These are phyloP conservation scores for Dorcoceras hygrometricum DNA, from an alignment of 257 asterid species.

Conservation along the genomic window DNA sequence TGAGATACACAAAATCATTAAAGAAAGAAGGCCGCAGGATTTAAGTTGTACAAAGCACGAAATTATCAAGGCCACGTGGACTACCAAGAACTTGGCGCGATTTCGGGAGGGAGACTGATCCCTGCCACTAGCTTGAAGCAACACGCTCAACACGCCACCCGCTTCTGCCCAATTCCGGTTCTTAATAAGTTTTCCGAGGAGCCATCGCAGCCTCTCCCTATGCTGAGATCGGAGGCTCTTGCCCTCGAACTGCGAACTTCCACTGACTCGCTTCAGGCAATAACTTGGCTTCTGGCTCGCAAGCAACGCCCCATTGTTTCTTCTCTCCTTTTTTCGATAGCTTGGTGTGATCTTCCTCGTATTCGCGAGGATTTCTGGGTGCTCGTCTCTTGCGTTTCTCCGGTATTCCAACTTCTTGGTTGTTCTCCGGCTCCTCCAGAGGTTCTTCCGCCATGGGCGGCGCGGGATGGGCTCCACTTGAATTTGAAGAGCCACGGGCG, in stretches of 20 bases:
- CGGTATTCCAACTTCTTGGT: conserved; percentile 16
- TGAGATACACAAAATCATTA: too few relatives aligned
- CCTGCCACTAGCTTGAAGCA: conserved; percentile 49
- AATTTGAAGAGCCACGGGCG: too few relatives aligned
- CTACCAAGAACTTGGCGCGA: conserved; percentile 74
- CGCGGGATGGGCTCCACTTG: too few relatives aligned
- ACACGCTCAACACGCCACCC: conserved; percentile 65
- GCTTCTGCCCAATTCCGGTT: conserved; percentile 73
- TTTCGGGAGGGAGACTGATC: conserved; percentile 45
- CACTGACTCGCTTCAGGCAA: conserved; percentile 50
- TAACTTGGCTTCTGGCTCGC: conserved; percentile 52
- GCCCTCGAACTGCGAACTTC: conserved; percentile 30
- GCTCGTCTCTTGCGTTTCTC: conserved; percentile 13
- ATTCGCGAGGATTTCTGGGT: conserved; percentile 22
- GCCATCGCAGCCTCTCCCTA: conserved; percentile 44
- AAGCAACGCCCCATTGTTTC: conserved; percentile 31
- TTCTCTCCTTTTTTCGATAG: conserved; percentile 27
- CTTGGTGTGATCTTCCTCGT: conserved; percentile 24
- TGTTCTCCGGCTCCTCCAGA: conserved; percentile 13
- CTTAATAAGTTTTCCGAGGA: conserved; percentile 40
- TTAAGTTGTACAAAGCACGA: background rate
- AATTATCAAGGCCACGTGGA: background rate
- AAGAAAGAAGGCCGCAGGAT: background rate
- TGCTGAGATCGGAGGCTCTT: conserved; percentile 46
- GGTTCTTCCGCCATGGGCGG: conserved; percentile 25